Evolutionary conservation across 2,329 filamentous ascomycete species (phyloP).

Genomic region (Epichloe sylvatica): DNA sequence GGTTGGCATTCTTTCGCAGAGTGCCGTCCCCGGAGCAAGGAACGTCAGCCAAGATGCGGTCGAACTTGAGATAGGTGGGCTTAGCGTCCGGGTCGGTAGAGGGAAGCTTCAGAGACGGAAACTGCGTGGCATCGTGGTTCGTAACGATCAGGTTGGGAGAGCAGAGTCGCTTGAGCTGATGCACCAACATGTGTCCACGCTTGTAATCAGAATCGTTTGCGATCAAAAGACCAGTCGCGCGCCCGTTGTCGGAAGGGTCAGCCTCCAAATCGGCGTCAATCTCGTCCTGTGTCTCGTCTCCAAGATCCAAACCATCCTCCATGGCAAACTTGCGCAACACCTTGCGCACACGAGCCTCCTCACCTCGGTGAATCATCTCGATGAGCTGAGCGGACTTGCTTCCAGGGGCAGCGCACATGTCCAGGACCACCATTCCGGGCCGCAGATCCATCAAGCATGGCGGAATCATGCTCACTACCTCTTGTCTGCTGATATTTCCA

Average conservation of each 20-base stretch:
- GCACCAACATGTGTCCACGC: slow-evolving; percentile 90
- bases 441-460: slow-evolving; percentile 82
- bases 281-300: slow-evolving; percentile 32
- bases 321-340: slow-evolving; percentile 50
- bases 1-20: slow-evolving; percentile 75
- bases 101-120: slow-evolving; percentile 79
- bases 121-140: slow-evolving; percentile 94
- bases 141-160: slow-evolving; percentile 95
- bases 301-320: slow-evolving; percentile 43
- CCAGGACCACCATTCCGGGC: slow-evolving; percentile 83
- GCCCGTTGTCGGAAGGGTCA: slow-evolving; percentile 60
- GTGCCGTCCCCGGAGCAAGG: slow-evolving; percentile 98
- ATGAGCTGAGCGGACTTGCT: slow-evolving; percentile 94
- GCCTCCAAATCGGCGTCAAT: slow-evolving; percentile 38
- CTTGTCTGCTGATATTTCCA: slow-evolving; percentile 93
- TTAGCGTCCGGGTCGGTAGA: slow-evolving; percentile 37
- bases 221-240: slow-evolving; percentile 80
- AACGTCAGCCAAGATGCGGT: slow-evolving; percentile 90
- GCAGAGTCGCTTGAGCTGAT: slow-evolving; percentile 93
- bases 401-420: slow-evolving; percentile 86
- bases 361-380: slow-evolving; percentile 84
- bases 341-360: slow-evolving; percentile 71
- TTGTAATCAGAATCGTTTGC: slow-evolving; percentile 97
- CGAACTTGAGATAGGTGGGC: slow-evolving; percentile 80
- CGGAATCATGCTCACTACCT: slow-evolving; percentile 98